phyloP scores from a whole-genome alignment of 306 rosid species.

The Cicer arietinum region DNA sequence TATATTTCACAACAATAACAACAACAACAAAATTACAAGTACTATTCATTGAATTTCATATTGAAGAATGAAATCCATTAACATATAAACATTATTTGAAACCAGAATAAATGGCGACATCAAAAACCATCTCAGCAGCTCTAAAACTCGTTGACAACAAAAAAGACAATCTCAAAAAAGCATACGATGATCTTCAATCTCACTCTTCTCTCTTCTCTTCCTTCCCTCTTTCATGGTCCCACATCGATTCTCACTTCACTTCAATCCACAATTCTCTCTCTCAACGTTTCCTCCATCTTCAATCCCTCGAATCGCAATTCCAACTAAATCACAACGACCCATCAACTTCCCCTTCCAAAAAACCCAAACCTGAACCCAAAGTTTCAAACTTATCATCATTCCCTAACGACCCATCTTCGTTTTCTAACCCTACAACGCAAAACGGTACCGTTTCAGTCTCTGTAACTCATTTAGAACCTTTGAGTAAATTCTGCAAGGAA shows the following conservation, averaged over 20 bases:
- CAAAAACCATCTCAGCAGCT: slow-evolving; percentile 64
- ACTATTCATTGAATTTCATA: no score
- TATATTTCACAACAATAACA: no score
- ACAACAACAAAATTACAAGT: no score
- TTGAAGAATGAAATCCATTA: no score
- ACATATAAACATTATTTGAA: neutral
- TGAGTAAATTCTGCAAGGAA: slow-evolving; percentile 57
- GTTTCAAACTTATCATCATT: slow-evolving; percentile 4
- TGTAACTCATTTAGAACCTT: slow-evolving; percentile 21
- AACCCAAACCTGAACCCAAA: slow-evolving; percentile 16
- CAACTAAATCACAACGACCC: slow-evolving; percentile 32
- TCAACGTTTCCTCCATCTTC: slow-evolving; percentile 59
- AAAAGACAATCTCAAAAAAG: slow-evolving; percentile 64
- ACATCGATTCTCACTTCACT: slow-evolving; percentile 72
- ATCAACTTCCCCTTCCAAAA: slow-evolving; percentile 36
- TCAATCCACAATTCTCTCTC: slow-evolving; percentile 59
- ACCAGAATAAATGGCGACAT: slow-evolving; percentile 43
- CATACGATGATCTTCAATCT: slow-evolving; percentile 71
- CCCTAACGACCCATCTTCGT: slow-evolving; percentile 40
- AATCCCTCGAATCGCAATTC: slow-evolving; percentile 58
- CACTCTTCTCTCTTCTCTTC: slow-evolving; percentile 60
- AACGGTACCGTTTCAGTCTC: neutral
- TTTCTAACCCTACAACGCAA: slow-evolving; percentile 35
- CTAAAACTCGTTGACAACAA: slow-evolving; percentile 62
- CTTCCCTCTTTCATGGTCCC: slow-evolving; percentile 66